Evolutionary conservation across 2,329 filamentous ascomycete genomes (phyloP).

Genomic region (Ascochyta fabae): DNA sequence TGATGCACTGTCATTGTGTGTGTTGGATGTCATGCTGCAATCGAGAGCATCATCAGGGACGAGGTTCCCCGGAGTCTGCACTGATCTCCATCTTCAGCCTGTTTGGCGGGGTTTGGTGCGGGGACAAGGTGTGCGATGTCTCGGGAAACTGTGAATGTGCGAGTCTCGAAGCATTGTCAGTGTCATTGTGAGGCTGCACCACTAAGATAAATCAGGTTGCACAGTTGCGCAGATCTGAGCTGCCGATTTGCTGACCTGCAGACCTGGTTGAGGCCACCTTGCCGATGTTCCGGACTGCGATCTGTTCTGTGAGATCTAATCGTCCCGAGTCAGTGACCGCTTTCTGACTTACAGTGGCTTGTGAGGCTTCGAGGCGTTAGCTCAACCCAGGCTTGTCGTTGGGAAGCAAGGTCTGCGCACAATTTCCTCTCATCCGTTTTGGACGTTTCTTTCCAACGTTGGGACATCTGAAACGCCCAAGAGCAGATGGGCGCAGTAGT

Average conservation of each 20-base stretch:
- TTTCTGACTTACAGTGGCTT: neutral
- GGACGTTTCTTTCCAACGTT: constrained; percentile 6
- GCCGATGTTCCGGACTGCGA: neutral
- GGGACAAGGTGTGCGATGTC: constrained; percentile 2
- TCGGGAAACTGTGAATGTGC: constrained; percentile 4
- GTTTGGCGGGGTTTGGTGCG: constrained; percentile 12
- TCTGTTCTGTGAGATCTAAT: neutral
- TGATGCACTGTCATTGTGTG: neutral
- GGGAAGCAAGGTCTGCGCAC: constrained; percentile 2
- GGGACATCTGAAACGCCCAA: constrained; percentile 14
- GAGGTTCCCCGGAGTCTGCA: constrained; percentile 1
- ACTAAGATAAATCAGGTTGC: neutral
- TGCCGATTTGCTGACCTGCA: neutral
- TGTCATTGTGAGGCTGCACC: neutral
- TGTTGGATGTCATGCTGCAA: neutral
- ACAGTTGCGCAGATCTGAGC: neutral
- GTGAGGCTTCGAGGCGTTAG: neutral
- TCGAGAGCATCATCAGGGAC: neutral
- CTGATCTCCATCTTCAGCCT: neutral
- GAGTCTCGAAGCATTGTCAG: neutral
- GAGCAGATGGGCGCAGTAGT: constrained; percentile 12
- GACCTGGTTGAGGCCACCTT: neutral
- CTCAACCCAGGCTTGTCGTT: neutral
- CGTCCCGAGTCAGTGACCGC: neutral
- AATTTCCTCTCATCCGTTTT: constrained; percentile 4